Conservation (phyloP, 2,329 filamentous ascomycete species). For the Didymosphaeria variabile region DNA sequence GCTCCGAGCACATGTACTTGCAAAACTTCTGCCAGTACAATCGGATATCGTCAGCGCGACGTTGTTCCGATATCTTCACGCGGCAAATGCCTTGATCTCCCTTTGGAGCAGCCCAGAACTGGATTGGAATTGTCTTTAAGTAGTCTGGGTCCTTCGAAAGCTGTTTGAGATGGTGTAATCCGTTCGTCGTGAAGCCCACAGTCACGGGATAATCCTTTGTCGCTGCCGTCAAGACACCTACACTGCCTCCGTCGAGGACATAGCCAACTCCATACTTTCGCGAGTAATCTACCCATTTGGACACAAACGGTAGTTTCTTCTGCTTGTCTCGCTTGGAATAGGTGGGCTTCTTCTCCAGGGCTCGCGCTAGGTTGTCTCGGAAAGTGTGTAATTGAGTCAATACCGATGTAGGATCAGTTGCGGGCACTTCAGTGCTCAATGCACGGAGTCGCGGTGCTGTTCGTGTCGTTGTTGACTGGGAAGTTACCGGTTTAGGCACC, state of each 20-base stretch:
- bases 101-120: constrained; percentile 75
- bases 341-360: constrained; percentile 50
- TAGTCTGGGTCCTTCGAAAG: constrained; percentile 67
- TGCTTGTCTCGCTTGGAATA: constrained; percentile 57
- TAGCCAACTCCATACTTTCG: constrained; percentile 88
- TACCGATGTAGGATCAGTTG: constrained; percentile 57
- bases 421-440: constrained; percentile 42
- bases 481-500: constrained; percentile 25
- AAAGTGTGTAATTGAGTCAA: constrained; percentile 55
- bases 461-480: constrained; percentile 29
- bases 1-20: constrained; percentile 68
- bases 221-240: constrained; percentile 71
- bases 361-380: constrained; percentile 56
- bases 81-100: constrained; percentile 70
- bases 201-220: constrained; percentile 66
- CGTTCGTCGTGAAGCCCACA: constrained; percentile 75
- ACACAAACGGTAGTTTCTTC: constrained; percentile 66
- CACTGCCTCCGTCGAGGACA: constrained; percentile 81
- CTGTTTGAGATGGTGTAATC: constrained; percentile 74
- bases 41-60: constrained; percentile 63
- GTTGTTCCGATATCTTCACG: constrained; percentile 68
- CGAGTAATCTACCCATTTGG: constrained; percentile 88
- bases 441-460: constrained; percentile 34
- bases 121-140: constrained; percentile 59
- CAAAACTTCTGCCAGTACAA: constrained; percentile 75